These are phyloP conservation scores for Oenanthe sinensis DNA, from an alignment of 129 eudicot species.

Conservation along the genomic window DNA sequence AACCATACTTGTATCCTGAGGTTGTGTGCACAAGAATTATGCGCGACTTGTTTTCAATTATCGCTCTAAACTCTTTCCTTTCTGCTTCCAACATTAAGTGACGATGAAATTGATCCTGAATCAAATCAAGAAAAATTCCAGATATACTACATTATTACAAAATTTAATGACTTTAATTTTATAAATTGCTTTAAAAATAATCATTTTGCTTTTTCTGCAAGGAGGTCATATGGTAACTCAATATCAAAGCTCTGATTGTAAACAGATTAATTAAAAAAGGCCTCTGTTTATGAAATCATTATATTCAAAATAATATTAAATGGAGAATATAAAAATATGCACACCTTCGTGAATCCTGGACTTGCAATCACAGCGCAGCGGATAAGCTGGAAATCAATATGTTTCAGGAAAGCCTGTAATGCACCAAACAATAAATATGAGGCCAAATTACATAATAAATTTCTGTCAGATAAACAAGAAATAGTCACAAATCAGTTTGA, in stretches of 20 bases:
- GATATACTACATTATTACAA: not conserved
- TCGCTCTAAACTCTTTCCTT: constrained; percentile 69
- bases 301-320: not conserved
- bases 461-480: not conserved
- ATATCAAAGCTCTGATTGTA: not conserved
- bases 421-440: constrained; percentile 3
- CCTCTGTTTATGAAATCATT: not conserved
- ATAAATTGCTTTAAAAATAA: not conserved
- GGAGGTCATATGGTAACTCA: not conserved
- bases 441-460: not conserved
- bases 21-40: constrained; percentile 86
- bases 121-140: not conserved
- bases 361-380: constrained; percentile 98
- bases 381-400: constrained; percentile 85
- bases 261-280: not conserved
- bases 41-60: constrained; percentile 93
- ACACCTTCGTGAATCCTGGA: constrained; percentile 94
- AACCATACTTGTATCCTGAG: constrained; percentile 94
- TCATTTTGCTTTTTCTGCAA: not conserved
- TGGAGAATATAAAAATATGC: not conserved
- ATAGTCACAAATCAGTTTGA: not conserved
- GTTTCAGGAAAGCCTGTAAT: constrained; percentile 76
- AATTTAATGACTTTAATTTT: not conserved
- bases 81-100: constrained; percentile 95
- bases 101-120: constrained; percentile 85